Base-by-base conservation (phyloP, 306 rosid species). In the Quercus aquifolioides region DNA sequence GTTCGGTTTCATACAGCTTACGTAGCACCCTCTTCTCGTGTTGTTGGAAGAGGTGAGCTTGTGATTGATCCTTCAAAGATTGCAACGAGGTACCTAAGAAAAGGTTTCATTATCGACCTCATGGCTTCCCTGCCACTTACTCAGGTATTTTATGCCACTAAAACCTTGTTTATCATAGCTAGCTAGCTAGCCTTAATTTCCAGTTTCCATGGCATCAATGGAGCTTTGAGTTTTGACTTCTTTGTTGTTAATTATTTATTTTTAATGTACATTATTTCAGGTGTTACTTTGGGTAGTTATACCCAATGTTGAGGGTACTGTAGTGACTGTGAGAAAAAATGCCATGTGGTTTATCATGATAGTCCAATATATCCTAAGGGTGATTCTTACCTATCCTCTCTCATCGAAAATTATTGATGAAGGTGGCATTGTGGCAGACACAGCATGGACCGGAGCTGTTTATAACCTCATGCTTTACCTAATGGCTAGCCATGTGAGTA, bases 361-460 rank as follows among this genome's bases (percentile, higher is more conserved):
- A 58, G 84, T 91, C 78, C 99, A 94, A 74, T 94, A 94, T 71
- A 43, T 94, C 19, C 99, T 97, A 1, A 87, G 99, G 76, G 90
- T 94, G n/a, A 75, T 82, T 88, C 88, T 94, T 73, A 90, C 91
- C 62, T 92, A 85, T 73, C 99, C 97, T 17, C 90, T 94, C 67
- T 94, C 99, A 13, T 86, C 97, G 43, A 97, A 90, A 88, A 91
- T 94, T 71, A 89, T 95, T 6, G 90, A 90, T 78, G 94, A 97
- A 57, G 86, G 94, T 3, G 97, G 99, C 19, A 89, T 92, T 80
- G 97, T 92, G 77, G 88, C 97, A 57, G 87, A 95, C 76, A 88
- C 97, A 82, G 99, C 97, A 19, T 95, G 99, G 99, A 97, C 94
- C 18, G 99, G 99, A 18, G 99, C 99, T 74, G 99, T 92, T 68